Evolutionary conservation across 2,329 filamentous ascomycete genomes (phyloP).

Genomic region (Chaetomium strumarium): DNA sequence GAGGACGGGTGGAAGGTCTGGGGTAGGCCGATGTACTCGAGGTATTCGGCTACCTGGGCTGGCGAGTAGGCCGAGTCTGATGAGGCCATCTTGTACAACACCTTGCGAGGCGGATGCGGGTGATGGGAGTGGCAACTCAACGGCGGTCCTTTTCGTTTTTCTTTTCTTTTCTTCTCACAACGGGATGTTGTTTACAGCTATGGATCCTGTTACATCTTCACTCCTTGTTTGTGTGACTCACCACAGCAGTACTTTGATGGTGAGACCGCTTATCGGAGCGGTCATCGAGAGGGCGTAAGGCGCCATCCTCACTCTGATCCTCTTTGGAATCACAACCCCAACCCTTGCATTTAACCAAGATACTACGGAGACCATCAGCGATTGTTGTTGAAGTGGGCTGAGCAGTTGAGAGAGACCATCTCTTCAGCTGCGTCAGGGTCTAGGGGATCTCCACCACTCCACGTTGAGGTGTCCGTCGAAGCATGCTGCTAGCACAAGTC

Average conservation of each 20-base stretch:
- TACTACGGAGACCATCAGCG: too few species aligned
- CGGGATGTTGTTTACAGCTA: not conserved
- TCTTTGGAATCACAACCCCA: too few species aligned
- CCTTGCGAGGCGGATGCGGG: too few species aligned
- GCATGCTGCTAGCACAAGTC: not conserved
- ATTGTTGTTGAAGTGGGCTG: too few species aligned
- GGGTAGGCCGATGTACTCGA: slow-evolving; percentile 23
- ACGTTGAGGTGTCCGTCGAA: not conserved
- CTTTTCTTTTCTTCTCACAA: too few species aligned
- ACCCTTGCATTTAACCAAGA: too few species aligned
- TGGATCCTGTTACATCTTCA: not conserved
- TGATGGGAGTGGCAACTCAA: too few species aligned
- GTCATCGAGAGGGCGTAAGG: slow-evolving; percentile 13
- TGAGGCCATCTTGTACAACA: too few species aligned
- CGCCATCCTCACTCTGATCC: slow-evolving; percentile 4
- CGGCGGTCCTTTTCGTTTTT: not conserved
- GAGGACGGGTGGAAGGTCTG: slow-evolving; percentile 19
- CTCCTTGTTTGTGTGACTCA: slow-evolving; percentile 5
- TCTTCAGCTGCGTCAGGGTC: too few species aligned
- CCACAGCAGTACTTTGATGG: not conserved
- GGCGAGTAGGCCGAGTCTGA: slow-evolving; percentile 18
- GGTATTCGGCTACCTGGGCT: slow-evolving; percentile 21
- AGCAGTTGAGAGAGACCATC: too few species aligned
- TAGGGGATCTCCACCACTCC: not conserved
- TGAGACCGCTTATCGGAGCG: not conserved